These are phyloP conservation scores for Myxozyma geophila DNA, from an alignment of 805 yeast genomes.

Conservation along the genomic window DNA sequence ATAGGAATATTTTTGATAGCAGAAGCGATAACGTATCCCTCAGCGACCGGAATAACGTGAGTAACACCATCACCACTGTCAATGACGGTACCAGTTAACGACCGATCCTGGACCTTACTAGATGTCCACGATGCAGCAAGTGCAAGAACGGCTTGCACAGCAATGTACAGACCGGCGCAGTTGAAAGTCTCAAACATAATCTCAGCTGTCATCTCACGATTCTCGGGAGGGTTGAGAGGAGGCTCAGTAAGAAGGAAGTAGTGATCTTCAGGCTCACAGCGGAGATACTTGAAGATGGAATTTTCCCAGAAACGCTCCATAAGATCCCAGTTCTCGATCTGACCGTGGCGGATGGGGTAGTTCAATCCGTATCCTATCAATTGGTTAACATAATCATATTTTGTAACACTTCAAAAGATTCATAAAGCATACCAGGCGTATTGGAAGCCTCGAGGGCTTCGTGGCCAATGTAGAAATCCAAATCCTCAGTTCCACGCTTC, in stretches of 20 bases:
- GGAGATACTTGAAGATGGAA: constrained; percentile 90
- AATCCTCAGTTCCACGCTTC: constrained; percentile 89
- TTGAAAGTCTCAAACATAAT: constrained; percentile 98
- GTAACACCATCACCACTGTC: constrained; percentile 99
- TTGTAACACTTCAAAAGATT: neutral
- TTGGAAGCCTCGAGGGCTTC: constrained; percentile 92
- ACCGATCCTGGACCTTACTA: constrained; percentile 90
- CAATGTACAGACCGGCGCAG: constrained; percentile 97
- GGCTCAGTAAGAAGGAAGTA: constrained; percentile 96
- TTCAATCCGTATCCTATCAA: constrained; percentile 68
- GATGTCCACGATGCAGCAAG: constrained; percentile 99
- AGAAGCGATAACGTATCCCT: constrained; percentile 97
- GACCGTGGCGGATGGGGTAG: constrained; percentile 97
- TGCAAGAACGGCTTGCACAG: constrained; percentile 98
- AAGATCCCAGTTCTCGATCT: constrained; percentile 98
- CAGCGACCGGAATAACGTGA: constrained; percentile 96
- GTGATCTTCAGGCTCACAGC: constrained; percentile 99
- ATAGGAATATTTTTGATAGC: constrained; percentile 97
- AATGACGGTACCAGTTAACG: constrained; percentile 96
- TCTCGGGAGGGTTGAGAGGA: constrained; percentile 99
- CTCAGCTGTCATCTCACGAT: constrained; percentile 97
- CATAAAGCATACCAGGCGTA: constrained; percentile 59
- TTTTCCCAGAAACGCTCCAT: constrained; percentile 99
- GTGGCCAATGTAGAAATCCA: constrained; percentile 93
- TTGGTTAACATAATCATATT: neutral